These are phyloP conservation scores for Neonectria magnoliae DNA, from an alignment of 2,329 filamentous ascomycete species.

Conservation along the genomic window DNA sequence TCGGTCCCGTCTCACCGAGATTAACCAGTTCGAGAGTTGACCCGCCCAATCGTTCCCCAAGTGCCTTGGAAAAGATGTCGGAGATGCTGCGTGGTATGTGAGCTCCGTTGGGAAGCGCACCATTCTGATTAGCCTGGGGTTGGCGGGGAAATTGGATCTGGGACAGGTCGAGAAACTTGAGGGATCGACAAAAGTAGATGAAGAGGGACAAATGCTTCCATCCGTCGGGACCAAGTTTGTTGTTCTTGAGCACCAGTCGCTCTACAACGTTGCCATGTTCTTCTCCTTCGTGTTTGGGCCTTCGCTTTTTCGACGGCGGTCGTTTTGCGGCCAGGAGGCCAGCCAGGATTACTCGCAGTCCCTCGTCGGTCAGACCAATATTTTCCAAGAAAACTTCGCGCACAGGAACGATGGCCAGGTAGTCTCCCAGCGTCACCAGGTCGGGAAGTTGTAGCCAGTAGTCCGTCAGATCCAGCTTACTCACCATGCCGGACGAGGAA, in stretches of 20 bases:
- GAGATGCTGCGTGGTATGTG: conserved; percentile 50
- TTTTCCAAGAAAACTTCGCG: conserved; percentile 88
- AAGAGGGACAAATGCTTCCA: conserved; percentile 94
- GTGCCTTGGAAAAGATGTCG: conserved; percentile 77
- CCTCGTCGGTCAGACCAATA: conserved; percentile 87
- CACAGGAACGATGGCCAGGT: conserved; percentile 91
- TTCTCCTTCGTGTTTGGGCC: conserved; percentile 53
- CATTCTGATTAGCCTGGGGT: conserved; percentile 43
- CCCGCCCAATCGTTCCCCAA: conserved; percentile 81
- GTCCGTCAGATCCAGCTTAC: conserved; percentile 83
- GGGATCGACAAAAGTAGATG: conserved; percentile 85
- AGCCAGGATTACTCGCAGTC: conserved; percentile 84
- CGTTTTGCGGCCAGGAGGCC: conserved; percentile 84
- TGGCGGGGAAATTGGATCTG: conserved; percentile 78
- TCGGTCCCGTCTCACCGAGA: conserved; percentile 81
- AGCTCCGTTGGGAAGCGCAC: conserved; percentile 46
- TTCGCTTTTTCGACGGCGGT: conserved; percentile 65
- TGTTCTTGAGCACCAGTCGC: conserved; percentile 88
- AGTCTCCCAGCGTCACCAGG: conserved; percentile 88
- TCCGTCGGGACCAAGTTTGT: conserved; percentile 86
- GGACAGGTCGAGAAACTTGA: conserved; percentile 88
- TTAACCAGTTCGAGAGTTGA: conserved; percentile 83
- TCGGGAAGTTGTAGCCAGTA: conserved; percentile 87
- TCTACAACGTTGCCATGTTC: conserved; percentile 80
- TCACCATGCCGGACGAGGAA: conserved; percentile 77